Conservation (phyloP, 352 stramenopile genomes). For the Plasmopara muralis region DNA sequence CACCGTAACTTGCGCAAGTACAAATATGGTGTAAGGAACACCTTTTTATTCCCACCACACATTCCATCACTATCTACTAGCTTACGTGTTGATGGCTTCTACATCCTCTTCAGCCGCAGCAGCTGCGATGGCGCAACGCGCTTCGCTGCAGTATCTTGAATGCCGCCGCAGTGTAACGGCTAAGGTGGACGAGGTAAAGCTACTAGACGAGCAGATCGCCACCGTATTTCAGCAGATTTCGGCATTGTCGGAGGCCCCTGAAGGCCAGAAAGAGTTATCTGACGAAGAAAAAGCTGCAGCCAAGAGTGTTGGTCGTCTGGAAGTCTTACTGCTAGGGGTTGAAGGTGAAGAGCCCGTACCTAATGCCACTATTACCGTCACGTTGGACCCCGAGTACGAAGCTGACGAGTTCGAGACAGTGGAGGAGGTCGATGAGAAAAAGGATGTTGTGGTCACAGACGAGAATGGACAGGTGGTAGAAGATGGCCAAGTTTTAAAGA, state of each 20-base stretch:
- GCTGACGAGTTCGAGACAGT: constrained; percentile 45
- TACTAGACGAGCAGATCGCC: constrained; percentile 65
- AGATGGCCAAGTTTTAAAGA: constrained; percentile 25
- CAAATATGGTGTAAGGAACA: no score
- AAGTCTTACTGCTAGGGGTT: constrained; percentile 49
- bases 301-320: constrained; percentile 72
- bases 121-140: constrained; percentile 63
- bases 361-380: constrained; percentile 51
- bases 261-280: constrained; percentile 22
- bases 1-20: no score
- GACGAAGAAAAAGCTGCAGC: constrained; percentile 24
- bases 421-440: constrained; percentile 52
- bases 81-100: constrained; percentile 55
- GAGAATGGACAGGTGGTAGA: constrained; percentile 42
- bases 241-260: constrained; percentile 33
- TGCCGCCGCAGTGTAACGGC: constrained; percentile 69
- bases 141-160: constrained; percentile 76
- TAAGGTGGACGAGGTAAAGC: constrained; percentile 76
- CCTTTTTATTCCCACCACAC: no score
- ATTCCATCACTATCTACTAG: no score
- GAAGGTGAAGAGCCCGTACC: constrained; percentile 52
- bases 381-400: constrained; percentile 75
- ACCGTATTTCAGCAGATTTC: constrained; percentile 68
- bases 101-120: constrained; percentile 40
- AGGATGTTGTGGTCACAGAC: constrained; percentile 44